Evolutionary conservation across 495 filamentous ascomycete species (phyloP), one percentile per base, ranked within the genome.

Genomic region (Choiromyces venosus): DNA sequence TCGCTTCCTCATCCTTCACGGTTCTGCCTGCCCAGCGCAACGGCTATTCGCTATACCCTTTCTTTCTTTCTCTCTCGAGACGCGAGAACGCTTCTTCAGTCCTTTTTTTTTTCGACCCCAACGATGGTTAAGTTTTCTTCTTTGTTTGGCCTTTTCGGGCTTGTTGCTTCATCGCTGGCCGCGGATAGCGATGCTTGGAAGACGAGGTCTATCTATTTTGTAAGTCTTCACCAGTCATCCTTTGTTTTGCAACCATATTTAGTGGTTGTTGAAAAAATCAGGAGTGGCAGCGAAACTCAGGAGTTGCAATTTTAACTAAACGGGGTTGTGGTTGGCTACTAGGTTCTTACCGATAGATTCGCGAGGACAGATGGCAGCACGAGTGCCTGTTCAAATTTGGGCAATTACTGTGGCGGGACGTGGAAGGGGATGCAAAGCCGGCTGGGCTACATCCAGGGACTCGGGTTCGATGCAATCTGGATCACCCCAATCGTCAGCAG

Each of bases 381-480:
- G 33, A 82, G 9, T 74, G 80, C 83, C 72, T 80, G 78, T 68
- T 87, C 86, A 77, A 82, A 88, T 83, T 81, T 87, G 14, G 82
- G 80, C 2, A 73, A 82, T 66, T 94, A 93, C 83, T 96, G 92
- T 74, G 92, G 91, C 61, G 92, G 92, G 14, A 89, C 88, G 40
- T 94, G 88, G 85, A 83, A 84, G 71, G 92, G 92, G 7, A 87
- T 96, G 68, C 89, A 90, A 71, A 86, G 90, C 40, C 85, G 89
- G 72, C 83, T 91, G 40, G 89, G 90, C 81, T 86, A 91, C 76
- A 91, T 94, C 79, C 87, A 92, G 77, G 85, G 85, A 70, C 91
- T 94, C 89, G 91, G 92, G 21, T 94, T 94, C 76, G 90, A 90
- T 52, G 91, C 91, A 35, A 86, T 94, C 66, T 94, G 92, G 92